Evolutionary conservation across 2,329 filamentous ascomycete genomes (phyloP), one percentile per base, ranked within the genome.

Genomic region (Coniochaeta pulveracea): DNA sequence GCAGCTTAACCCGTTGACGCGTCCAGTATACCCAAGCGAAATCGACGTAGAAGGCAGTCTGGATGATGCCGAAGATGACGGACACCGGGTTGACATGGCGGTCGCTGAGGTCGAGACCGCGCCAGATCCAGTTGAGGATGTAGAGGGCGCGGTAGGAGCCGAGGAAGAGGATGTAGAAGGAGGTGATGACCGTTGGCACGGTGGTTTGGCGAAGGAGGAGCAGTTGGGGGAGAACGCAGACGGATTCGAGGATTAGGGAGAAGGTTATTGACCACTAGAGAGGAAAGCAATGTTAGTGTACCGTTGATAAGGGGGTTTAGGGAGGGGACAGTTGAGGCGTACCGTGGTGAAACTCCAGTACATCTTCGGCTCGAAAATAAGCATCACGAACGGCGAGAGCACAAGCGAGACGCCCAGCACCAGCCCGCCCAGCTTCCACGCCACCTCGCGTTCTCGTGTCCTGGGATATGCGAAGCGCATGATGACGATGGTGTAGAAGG

Each of bases 21-120:
- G 81, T 83, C 63, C 84, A 95, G 65, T 96, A 96, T 2, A 96
- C 86, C 86, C 88, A 95, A 22, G 85, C 86, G 52, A 96, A 96
- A 58, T 96, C 89, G 45, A 88, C 54, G 56, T 95, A 95, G 26
- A 95, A 73, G 1, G 81, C 77, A 0, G 86, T 95, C 61, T 96
- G 89, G 17, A 96, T 65, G 38, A 93, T 62, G 36, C 89, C 89
- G 48, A 93, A 95, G 40, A 93, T 72, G 51, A 91, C 74, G 6
- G 83, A 79, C 8, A 89, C 73, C 4, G 75, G 67, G 46, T 88
- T 80, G 39, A 77, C 76, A 41, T 66, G 61, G 26, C 61, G 54
- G 45, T 74, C 70, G 19, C 65, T 61, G 8, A 66, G 63, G 47
- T 82, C 76, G 15, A 74, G 57, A 37, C 66, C 69, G 19, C 83